Conservation (phyloP, 2,329 filamentous ascomycete genomes). For the Helminthosporium solani region DNA sequence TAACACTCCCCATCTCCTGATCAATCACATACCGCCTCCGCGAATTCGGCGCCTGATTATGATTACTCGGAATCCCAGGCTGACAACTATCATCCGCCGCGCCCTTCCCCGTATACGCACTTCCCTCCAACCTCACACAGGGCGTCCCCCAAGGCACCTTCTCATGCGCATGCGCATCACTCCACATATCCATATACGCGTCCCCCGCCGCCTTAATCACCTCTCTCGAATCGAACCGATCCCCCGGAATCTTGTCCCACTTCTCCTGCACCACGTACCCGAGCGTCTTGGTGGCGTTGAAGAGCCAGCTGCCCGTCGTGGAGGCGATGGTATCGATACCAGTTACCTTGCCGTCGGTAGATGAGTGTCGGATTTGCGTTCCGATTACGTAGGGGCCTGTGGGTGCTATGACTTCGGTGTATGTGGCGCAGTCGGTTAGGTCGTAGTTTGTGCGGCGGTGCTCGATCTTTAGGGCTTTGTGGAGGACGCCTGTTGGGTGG, state of each 20-base stretch:
- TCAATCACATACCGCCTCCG: conserved; percentile 23
- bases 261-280: conserved; percentile 16
- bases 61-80: conserved; percentile 20
- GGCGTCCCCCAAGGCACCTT: conserved; percentile 25
- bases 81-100: conserved; percentile 18
- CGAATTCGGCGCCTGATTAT: conserved; percentile 14
- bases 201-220: conserved; percentile 21
- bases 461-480: conserved; percentile 18
- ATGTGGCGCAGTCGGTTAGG: conserved; percentile 21
- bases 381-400: conserved; percentile 18
- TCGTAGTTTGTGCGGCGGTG: conserved; percentile 25
- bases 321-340: conserved; percentile 19
- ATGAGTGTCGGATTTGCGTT: conserved; percentile 17
- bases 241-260: conserved; percentile 16
- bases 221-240: conserved; percentile 10
- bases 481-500: conserved; percentile 7
- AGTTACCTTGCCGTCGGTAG: conserved; percentile 5
- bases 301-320: conserved; percentile 21
- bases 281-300: conserved; percentile 25
- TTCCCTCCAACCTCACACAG: conserved; percentile 19
- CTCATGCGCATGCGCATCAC: conserved; percentile 13
- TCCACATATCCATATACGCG: conserved; percentile 26
- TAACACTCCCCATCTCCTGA: conserved; percentile 23
- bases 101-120: conserved; percentile 23
- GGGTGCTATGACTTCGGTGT: conserved; percentile 21